Evolutionary conservation across 176 grass and related monocot genomes (phyloP), one percentile per base, ranked within the genome.

Genomic region (Tuctoria greenei): DNA sequence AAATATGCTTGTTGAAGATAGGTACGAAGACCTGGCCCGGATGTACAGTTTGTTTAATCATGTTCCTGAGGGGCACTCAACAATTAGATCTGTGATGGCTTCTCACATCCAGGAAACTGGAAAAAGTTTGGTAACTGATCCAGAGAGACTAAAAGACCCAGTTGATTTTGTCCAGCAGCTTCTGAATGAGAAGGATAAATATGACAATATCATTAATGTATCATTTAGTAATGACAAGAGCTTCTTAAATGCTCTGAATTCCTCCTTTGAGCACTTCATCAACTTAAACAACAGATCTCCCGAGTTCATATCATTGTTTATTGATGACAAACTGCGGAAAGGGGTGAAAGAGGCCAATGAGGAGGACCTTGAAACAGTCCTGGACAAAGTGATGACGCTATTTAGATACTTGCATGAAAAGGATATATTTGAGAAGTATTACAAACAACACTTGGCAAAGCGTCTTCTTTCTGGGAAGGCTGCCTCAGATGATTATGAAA

Each of bases 341-440:
- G 92, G 88, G 28, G 66, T 91, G 41, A 95, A 91, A 75, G 88
- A 84, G 24, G 88, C 80, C 20, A 91, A 68, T 77, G 92, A 95
- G 70, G 92, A 95, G 10, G 92, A 95, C 71, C 83, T 95, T 16
- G 92, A 95, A 68, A 80, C 76, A 67, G 56, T 91, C 14, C 67
- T 95, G 42, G 92, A 95, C 57, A 82, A 88, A 75, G 92, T 95
- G 54, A 88, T 95, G 88, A 90, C 84, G 79, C 68, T 95, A 15
- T 95, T 95, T 87, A 84, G 92, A 44, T 95, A 91, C 78, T 85
- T 95, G 76, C 85, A 95, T 66, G 92, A 95, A 79, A 95, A 95
- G 43, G 92, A 95, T 81, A 67, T 95, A 18, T 95, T 95, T 64
- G 92, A 95, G 60, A 95, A 95, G 67, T 95, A 95, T 39, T 95